phyloP scores from a whole-genome alignment of 331 rosid genomes.

The Malus hybrid region DNA sequence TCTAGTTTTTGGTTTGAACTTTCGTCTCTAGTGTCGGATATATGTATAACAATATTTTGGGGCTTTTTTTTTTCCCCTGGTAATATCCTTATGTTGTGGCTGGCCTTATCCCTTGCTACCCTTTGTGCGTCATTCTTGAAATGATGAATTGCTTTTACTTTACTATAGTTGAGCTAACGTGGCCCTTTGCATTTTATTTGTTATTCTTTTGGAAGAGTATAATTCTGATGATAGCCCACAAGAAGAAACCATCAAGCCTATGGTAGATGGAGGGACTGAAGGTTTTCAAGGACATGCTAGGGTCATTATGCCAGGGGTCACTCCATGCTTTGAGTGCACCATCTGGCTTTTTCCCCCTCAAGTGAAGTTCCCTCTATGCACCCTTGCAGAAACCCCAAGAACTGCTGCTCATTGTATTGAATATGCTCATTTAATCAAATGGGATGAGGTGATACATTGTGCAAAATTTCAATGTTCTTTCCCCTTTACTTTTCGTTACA shows the following conservation, averaged over 20 bases:
- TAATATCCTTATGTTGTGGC: not conserved
- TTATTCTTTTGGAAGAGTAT: conserved; percentile 39
- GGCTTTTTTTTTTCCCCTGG: not conserved
- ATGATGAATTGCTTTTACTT: not conserved
- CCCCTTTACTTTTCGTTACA: conserved; percentile 1
- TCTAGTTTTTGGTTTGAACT: not conserved
- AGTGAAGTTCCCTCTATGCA: conserved; percentile 96
- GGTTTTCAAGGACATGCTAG: conserved; percentile 99
- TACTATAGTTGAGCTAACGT: conserved; percentile 12
- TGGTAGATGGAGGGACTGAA: conserved; percentile 98
- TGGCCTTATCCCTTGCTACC: not conserved
- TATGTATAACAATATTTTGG: not conserved
- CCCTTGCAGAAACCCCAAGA: conserved; percentile 98
- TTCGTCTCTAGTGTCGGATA: not conserved
- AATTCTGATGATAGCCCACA: conserved; percentile 74
- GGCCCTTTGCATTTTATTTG: not conserved
- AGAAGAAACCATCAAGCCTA: conserved; percentile 84
- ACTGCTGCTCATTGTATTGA: conserved; percentile 98
- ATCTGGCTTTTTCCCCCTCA: conserved; percentile 99
- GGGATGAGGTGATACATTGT: conserved; percentile 71
- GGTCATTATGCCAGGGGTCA: conserved; percentile 85
- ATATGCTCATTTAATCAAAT: conserved; percentile 87
- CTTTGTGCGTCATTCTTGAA: not conserved
- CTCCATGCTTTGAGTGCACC: conserved; percentile 98
- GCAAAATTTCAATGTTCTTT: not conserved